Conservation (phyloP, 2,329 filamentous ascomycete genomes). For the Penicillium concentricum region DNA sequence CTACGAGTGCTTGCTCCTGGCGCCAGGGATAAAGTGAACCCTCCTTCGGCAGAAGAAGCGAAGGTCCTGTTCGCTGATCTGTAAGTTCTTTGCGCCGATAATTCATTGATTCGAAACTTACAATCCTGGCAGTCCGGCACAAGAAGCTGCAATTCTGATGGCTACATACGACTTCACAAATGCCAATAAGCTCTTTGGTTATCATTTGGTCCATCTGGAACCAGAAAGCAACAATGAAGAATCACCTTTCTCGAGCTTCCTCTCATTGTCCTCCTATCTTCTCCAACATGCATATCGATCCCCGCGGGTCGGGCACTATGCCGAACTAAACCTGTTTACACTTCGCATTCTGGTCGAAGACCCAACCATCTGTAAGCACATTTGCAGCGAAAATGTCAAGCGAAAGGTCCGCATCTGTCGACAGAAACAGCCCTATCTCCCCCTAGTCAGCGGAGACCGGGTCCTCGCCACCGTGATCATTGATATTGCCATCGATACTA, state of each 20-base stretch:
- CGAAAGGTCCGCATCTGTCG: conserved; percentile 78
- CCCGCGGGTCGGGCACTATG: conserved; percentile 73
- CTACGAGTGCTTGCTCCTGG: conserved; percentile 72
- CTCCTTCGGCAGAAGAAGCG: conserved; percentile 73
- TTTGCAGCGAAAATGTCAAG: conserved; percentile 78
- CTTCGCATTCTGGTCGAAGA: conserved; percentile 87
- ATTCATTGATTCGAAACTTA: conserved; percentile 25
- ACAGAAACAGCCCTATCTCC: conserved; percentile 82
- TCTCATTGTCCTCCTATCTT: conserved; percentile 89
- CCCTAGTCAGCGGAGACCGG: conserved; percentile 69
- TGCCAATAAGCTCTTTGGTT: conserved; percentile 92
- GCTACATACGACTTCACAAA: conserved; percentile 91
- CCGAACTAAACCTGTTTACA: conserved; percentile 79
- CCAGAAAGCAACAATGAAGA: conserved; percentile 64
- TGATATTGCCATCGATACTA: conserved; percentile 83
- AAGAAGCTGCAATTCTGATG: conserved; percentile 75
- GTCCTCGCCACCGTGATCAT: conserved; percentile 73
- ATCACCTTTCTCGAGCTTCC: conserved; percentile 73
- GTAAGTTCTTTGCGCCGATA: conserved; percentile 44
- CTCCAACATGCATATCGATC: conserved; percentile 91
- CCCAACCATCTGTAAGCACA: conserved; percentile 72
- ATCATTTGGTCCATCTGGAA: conserved; percentile 69
- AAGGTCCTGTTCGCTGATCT: conserved; percentile 78
- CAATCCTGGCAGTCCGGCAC: conserved; percentile 62
- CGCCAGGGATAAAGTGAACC: conserved; percentile 58